A percentile compares a stretch with the other conserved stretches of the same genome.
These are phyloP conservation scores for Aegle marmelos DNA, from an alignment of 345 rosid genomes.

Conservation along the genomic window DNA sequence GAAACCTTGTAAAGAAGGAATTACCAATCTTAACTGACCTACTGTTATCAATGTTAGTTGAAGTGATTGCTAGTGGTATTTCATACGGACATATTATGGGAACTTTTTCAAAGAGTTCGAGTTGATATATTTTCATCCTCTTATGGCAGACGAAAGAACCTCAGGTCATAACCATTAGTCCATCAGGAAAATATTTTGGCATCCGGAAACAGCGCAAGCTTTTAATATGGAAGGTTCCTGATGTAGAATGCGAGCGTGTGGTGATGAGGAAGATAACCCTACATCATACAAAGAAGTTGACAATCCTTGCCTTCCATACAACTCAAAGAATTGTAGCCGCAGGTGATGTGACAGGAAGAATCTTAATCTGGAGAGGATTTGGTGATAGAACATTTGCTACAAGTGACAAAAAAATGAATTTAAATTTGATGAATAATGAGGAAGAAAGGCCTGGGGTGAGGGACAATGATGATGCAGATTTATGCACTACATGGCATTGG, in stretches of 20 bases:
- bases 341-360: constrained; percentile 91
- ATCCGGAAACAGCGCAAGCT: constrained; percentile 53
- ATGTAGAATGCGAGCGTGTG: constrained; percentile 37
- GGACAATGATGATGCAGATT: constrained; percentile 87
- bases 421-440: constrained; percentile 27
- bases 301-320: constrained; percentile 79
- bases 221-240: constrained; percentile 71
- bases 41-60: not conserved
- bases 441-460: constrained; percentile 92
- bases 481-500: constrained; percentile 95
- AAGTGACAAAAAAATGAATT: constrained; percentile 23
- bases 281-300: constrained; percentile 78
- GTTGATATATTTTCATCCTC: not conserved
- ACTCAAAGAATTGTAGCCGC: constrained; percentile 74
- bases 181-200: constrained; percentile 67
- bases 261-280: constrained; percentile 53
- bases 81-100: not conserved
- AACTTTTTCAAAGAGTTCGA: not conserved
- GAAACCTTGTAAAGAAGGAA: not conserved
- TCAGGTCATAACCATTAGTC: constrained; percentile 50
- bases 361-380: constrained; percentile 84
- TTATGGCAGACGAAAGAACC: constrained; percentile 59
- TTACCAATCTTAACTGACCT: not conserved
- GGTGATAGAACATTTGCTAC: constrained; percentile 53
- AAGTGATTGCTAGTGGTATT: not conserved